Conservation (phyloP, 352 stramenopile species). For the Globisporangium camurandrum region DNA sequence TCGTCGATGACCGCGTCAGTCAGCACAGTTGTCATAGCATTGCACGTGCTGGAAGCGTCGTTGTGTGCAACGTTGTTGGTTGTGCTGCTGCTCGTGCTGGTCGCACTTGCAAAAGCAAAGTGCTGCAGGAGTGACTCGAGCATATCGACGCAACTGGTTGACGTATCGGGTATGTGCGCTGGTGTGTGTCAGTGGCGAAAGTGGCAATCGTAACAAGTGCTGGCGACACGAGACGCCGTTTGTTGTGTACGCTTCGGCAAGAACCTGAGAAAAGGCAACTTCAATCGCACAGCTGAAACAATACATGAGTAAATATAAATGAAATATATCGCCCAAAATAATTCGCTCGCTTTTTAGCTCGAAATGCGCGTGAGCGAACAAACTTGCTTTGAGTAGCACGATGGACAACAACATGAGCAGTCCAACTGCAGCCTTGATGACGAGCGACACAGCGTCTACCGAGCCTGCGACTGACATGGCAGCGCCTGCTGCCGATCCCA, state of each 20-base stretch:
- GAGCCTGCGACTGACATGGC: not conserved
- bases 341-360: not conserved
- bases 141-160: too few species aligned
- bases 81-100: not conserved
- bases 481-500: not conserved
- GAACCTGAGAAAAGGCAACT: too few species aligned
- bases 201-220: not conserved
- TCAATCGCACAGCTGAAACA: too few species aligned
- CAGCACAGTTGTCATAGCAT: too few species aligned
- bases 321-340: too few species aligned
- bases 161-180: too few species aligned
- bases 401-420: not conserved
- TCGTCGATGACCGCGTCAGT: not conserved
- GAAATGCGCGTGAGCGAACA: not conserved
- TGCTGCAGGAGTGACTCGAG: conserved; percentile 8
- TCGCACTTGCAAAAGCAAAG: conserved; percentile 2
- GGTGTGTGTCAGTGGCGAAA: too few species aligned
- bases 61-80: not conserved
- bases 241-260: too few species aligned
- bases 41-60: not conserved
- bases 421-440: too few species aligned
- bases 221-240: not conserved
- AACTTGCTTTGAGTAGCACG: not conserved
- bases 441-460: not conserved
- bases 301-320: too few species aligned